These are phyloP conservation scores for Cucumis melo DNA, from an alignment of 306 rosid species.

Conservation along the genomic window DNA sequence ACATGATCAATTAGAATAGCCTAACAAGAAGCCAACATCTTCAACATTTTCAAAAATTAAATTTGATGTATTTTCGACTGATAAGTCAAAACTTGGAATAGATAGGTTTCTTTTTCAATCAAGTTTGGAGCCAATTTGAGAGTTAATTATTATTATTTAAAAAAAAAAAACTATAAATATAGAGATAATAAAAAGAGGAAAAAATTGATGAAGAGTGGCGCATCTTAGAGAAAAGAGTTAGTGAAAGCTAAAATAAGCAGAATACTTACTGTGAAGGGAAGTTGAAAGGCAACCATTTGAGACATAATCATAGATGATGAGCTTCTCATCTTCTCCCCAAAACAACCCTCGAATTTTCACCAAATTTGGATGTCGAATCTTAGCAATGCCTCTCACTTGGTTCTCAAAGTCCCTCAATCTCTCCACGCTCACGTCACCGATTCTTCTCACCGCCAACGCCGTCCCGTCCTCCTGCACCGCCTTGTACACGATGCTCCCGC, in stretches of 20 bases:
- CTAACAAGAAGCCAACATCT: too few relatives aligned
- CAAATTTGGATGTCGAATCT: constrained; percentile 60
- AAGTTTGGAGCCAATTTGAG: too few relatives aligned
- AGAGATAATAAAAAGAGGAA: background rate
- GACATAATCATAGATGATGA: constrained; percentile 55
- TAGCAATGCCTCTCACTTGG: constrained; percentile 49
- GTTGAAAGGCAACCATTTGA: constrained; percentile 57
- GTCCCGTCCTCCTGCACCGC: constrained; percentile 77
- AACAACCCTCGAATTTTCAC: constrained; percentile 61
- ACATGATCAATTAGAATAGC: too few relatives aligned
- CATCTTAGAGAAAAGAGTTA: background rate
- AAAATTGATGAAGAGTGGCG: background rate
- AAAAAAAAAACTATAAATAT: too few relatives aligned
- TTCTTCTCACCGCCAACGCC: constrained; percentile 66
- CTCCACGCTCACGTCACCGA: constrained; percentile 48
- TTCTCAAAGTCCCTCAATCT: constrained; percentile 65
- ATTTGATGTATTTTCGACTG: too few relatives aligned
- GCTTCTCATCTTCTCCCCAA: constrained; percentile 82
- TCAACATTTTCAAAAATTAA: too few relatives aligned
- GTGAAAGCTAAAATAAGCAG: background rate
- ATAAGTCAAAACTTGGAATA: too few relatives aligned
- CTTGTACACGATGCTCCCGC: constrained; percentile 65
- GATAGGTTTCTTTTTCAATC: too few relatives aligned
- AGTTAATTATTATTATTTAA: too few relatives aligned
- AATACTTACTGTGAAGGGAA: constrained; percentile 40